These are phyloP conservation scores for Podospora fimiseda DNA, from an alignment of 495 filamentous ascomycete species.

Conservation along the genomic window DNA sequence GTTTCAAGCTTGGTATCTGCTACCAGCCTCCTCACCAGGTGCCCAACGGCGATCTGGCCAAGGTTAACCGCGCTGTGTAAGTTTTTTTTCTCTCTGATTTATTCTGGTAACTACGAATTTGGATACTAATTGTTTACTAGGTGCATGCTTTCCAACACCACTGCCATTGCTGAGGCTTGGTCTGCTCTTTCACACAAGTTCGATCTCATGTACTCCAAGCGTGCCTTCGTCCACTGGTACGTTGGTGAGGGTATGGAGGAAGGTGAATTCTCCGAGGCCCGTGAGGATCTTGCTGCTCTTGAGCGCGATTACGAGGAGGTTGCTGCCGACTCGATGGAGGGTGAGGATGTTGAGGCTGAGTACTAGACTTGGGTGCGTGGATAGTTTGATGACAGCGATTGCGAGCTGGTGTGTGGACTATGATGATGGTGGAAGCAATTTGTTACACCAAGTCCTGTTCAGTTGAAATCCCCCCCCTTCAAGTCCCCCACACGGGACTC, in stretches of 20 bases:
- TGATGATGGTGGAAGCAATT: slow-evolving; percentile 8
- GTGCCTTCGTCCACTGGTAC: slow-evolving; percentile 99
- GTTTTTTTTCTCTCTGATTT: slow-evolving; percentile 29
- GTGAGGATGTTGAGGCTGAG: slow-evolving; percentile 86
- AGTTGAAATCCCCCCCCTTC: slow-evolving; percentile 9
- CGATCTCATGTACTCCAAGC: slow-evolving; percentile 99
- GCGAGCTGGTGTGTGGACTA: slow-evolving; percentile 11
- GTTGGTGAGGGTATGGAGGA: slow-evolving; percentile 99
- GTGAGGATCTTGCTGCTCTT: slow-evolving; percentile 94
- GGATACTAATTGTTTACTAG: too few species aligned
- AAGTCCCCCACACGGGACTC: slow-evolving; percentile 10
- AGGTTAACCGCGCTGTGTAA: slow-evolving; percentile 96
- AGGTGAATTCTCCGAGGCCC: slow-evolving; percentile 97
- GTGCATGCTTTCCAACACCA: slow-evolving; percentile 99
- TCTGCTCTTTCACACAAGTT: slow-evolving; percentile 96
- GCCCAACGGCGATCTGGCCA: slow-evolving; percentile 93
- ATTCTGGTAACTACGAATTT: too few species aligned
- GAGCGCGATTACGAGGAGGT: slow-evolving; percentile 99
- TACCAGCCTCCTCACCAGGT: slow-evolving; percentile 94
- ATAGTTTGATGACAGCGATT: slow-evolving; percentile 10
- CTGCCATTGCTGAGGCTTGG: slow-evolving; percentile 98
- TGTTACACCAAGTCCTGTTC: slow-evolving; percentile 7
- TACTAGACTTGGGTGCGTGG: slow-evolving; percentile 58
- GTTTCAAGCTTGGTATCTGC: slow-evolving; percentile 99
- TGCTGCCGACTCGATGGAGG: slow-evolving; percentile 88